phyloP scores from a whole-genome alignment of 73 alveolate genomes.

The Paramecium primaurelia region DNA sequence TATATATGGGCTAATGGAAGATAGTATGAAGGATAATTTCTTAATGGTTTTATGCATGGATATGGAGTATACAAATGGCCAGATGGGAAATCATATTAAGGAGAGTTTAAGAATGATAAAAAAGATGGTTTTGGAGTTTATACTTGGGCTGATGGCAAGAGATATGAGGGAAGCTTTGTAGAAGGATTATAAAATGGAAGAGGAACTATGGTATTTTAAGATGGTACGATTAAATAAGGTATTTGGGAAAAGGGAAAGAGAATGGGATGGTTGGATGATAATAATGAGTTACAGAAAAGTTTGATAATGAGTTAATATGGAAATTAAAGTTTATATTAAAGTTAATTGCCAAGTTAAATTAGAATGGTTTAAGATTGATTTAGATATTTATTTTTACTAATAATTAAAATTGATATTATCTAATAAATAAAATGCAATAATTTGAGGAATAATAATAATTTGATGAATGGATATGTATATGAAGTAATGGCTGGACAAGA shows the following conservation, averaged over 20 bases:
- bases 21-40: slow-evolving; percentile 69
- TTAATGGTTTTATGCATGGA: slow-evolving; percentile 76
- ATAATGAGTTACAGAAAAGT: not conserved
- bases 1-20: slow-evolving; percentile 73
- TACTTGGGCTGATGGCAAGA: slow-evolving; percentile 70
- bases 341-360: not conserved
- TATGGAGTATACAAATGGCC: slow-evolving; percentile 73
- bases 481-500: not conserved
- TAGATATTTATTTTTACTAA: not conserved
- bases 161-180: slow-evolving; percentile 76
- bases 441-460: not conserved
- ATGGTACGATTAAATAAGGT: slow-evolving; percentile 42
- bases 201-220: slow-evolving; percentile 32
- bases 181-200: slow-evolving; percentile 82
- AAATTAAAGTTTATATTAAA: not conserved
- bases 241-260: slow-evolving; percentile 62
- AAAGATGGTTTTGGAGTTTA: slow-evolving; percentile 68
- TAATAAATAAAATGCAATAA: not conserved
- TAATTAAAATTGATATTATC: not conserved
- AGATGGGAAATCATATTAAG: slow-evolving; percentile 74
- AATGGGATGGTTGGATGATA: slow-evolving; percentile 64
- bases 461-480: not conserved
- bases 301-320: not conserved
- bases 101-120: slow-evolving; percentile 69
- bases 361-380: not conserved